A percentile compares a stretch with the other conserved stretches of the same genome.
These are phyloP conservation scores for Fusarium dimerum DNA, from an alignment of 2,329 filamentous ascomycete genomes.

Conservation along the genomic window DNA sequence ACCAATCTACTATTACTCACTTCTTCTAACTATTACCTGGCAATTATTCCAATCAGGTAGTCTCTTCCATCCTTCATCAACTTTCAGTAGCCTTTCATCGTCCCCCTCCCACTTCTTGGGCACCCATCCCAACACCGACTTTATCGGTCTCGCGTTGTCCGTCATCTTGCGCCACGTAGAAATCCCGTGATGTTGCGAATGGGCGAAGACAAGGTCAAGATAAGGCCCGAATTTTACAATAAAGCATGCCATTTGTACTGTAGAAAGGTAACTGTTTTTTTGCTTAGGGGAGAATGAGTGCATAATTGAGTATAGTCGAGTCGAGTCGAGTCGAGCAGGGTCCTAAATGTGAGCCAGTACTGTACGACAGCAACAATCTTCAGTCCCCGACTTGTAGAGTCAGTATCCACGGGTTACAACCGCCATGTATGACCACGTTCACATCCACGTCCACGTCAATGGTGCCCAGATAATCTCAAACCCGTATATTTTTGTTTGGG, in stretches of 20 bases:
- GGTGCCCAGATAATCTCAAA: background rate
- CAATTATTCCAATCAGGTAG: background rate
- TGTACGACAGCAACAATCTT: background rate
- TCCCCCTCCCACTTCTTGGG: background rate
- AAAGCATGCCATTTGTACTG: slow-evolving; percentile 16
- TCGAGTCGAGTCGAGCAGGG: background rate
- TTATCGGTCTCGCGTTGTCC: background rate
- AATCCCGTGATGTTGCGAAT: background rate
- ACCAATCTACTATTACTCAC: too few relatives aligned
- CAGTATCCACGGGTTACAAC: background rate
- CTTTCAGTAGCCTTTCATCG: slow-evolving; percentile 5
- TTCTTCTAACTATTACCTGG: too few relatives aligned
- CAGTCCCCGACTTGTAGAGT: background rate
- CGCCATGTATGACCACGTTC: background rate
- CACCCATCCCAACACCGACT: background rate
- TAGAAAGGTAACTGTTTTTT: background rate
- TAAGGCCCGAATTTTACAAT: slow-evolving; percentile 23
- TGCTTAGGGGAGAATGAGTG: too few relatives aligned
- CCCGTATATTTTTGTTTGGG: background rate
- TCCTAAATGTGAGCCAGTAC: background rate
- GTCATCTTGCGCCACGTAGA: background rate
- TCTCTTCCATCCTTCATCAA: slow-evolving; percentile 14
- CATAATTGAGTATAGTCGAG: too few relatives aligned
- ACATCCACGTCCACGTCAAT: background rate
- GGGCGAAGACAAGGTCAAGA: slow-evolving; percentile 6